Conservation (phyloP, 2,329 filamentous ascomycete genomes). For the Arthrobotrys musiformis region DNA sequence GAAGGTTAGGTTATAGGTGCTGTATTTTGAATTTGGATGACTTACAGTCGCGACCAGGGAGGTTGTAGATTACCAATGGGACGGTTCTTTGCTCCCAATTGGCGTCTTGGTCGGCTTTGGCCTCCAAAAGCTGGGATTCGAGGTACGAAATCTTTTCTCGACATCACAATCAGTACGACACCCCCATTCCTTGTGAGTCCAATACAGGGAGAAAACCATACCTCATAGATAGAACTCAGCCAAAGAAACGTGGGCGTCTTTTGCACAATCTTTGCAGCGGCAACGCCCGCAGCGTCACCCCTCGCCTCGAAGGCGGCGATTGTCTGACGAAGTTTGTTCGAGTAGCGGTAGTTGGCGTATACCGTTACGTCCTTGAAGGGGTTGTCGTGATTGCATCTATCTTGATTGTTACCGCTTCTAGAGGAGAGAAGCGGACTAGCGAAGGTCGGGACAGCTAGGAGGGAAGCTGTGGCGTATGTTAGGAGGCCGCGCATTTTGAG, state of each 20-base stretch:
- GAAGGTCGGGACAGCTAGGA: slow-evolving; percentile 9
- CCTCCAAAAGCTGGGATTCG: slow-evolving; percentile 61
- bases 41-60: slow-evolving; percentile 65
- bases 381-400: slow-evolving; percentile 60
- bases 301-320: slow-evolving; percentile 61
- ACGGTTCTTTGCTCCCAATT: slow-evolving; percentile 63
- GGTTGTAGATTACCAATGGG: slow-evolving; percentile 65
- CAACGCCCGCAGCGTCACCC: slow-evolving; percentile 63
- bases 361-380: slow-evolving; percentile 67
- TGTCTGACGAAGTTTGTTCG: slow-evolving; percentile 64
- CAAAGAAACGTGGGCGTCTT: slow-evolving; percentile 65
- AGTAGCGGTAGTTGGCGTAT: slow-evolving; percentile 66
- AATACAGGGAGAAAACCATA: slow-evolving; percentile 54
- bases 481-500: slow-evolving; percentile 33
- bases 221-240: slow-evolving; percentile 63
- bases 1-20: neutral
- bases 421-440: slow-evolving; percentile 30
- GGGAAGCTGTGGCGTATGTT: slow-evolving; percentile 23
- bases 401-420: slow-evolving; percentile 41
- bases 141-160: slow-evolving; percentile 34
- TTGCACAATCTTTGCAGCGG: slow-evolving; percentile 63
- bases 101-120: slow-evolving; percentile 62
- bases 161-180: slow-evolving; percentile 9
- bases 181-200: neutral
- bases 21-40: neutral